phyloP scores from a whole-genome alignment of 2,329 filamentous ascomycete genomes.

The Ceratocystis cacaofunesta region DNA sequence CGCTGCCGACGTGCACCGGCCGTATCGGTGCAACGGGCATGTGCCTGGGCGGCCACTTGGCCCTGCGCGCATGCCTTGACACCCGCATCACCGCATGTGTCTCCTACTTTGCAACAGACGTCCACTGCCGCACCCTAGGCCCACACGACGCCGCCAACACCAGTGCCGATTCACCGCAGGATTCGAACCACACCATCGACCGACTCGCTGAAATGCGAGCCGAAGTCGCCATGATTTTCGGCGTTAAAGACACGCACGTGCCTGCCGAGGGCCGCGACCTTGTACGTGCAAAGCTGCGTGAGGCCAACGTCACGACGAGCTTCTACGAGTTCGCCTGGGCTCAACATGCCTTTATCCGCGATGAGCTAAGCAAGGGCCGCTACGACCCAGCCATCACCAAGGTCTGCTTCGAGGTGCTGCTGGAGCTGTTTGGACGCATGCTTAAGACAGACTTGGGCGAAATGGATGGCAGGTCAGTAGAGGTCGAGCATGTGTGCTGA shows the following conservation, averaged over 20 bases:
- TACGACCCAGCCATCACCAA: slow-evolving; percentile 81
- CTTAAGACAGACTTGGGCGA: slow-evolving; percentile 67
- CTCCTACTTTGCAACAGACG: slow-evolving; percentile 85
- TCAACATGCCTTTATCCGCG: slow-evolving; percentile 86
- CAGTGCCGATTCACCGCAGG: slow-evolving; percentile 22
- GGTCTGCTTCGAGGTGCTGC: slow-evolving; percentile 77
- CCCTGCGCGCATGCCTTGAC: slow-evolving; percentile 52
- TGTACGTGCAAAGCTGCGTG: slow-evolving; percentile 68
- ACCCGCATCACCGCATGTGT: slow-evolving; percentile 60
- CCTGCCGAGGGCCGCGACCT: slow-evolving; percentile 68
- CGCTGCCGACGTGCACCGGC: slow-evolving; percentile 64
- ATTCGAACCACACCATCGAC: slow-evolving; percentile 38
- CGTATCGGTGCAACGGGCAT: slow-evolving; percentile 69
- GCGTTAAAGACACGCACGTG: slow-evolving; percentile 81
- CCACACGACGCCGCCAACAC: slow-evolving; percentile 38
- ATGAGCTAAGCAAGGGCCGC: slow-evolving; percentile 83
- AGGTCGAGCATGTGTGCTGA: slow-evolving; percentile 61
- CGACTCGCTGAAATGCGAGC: slow-evolving; percentile 51
- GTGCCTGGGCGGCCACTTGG: slow-evolving; percentile 86
- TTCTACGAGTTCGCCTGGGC: slow-evolving; percentile 90
- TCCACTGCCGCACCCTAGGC: slow-evolving; percentile 67
- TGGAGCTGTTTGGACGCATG: slow-evolving; percentile 68
- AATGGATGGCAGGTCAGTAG: slow-evolving; percentile 41
- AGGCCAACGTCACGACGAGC: slow-evolving; percentile 56
- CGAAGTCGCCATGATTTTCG: slow-evolving; percentile 81